Evolutionary conservation across 768 basidiomycete genomes (phyloP).

Genomic region (Trametes sanguinea): DNA sequence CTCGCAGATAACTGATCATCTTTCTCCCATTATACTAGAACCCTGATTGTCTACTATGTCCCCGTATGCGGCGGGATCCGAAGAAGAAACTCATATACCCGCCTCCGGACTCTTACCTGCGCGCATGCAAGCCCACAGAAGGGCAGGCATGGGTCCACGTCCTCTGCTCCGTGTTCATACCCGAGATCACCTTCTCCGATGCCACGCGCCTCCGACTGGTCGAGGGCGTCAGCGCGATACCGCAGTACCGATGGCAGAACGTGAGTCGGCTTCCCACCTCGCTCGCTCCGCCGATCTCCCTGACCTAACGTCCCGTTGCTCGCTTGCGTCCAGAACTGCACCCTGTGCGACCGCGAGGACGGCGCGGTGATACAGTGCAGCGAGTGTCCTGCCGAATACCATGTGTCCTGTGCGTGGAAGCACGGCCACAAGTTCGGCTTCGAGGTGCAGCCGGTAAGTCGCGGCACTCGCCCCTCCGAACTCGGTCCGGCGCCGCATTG

Average conservation of each 20-base stretch:
- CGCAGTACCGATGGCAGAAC: conserved; percentile 68
- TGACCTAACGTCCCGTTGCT: conserved; percentile 12
- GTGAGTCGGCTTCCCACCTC: conserved; percentile 45
- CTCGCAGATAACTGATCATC: background rate
- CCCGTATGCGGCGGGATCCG: conserved; percentile 54
- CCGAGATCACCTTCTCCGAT: conserved; percentile 83
- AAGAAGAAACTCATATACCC: conserved; percentile 49
- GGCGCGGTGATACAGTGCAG: conserved; percentile 85
- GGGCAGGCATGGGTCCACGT: conserved; percentile 93
- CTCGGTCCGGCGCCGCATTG: background rate
- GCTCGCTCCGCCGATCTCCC: conserved; percentile 3
- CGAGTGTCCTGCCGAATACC: conserved; percentile 81
- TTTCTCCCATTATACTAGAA: conserved; percentile 47
- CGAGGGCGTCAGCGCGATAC: conserved; percentile 81
- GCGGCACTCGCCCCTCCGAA: conserved; percentile 28
- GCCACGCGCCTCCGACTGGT: conserved; percentile 71
- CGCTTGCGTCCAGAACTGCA: conserved; percentile 58
- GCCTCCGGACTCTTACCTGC: conserved; percentile 63
- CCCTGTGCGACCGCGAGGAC: conserved; percentile 66
- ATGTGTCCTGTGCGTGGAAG: conserved; percentile 89
- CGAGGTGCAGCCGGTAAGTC: conserved; percentile 75
- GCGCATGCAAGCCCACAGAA: conserved; percentile 87
- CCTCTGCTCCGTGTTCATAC: conserved; percentile 84
- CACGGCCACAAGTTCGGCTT: conserved; percentile 87
- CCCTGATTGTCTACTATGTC: conserved; percentile 84